Base-by-base conservation (phyloP, 2,329 filamentous ascomycete species). In the Penicillium sp. region DNA sequence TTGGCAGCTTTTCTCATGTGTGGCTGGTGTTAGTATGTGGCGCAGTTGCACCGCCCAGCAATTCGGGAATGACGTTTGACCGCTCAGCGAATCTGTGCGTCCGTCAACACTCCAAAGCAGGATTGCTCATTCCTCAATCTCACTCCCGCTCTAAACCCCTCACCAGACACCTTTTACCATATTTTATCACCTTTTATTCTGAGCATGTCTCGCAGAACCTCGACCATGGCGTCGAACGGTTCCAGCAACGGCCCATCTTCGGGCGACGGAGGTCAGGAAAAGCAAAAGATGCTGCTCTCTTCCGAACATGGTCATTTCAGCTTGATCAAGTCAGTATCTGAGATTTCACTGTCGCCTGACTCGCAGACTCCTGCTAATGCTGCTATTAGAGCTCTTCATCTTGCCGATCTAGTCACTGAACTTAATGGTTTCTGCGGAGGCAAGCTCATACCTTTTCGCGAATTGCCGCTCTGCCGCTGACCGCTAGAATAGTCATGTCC, bases 401-500 rank as follows among this genome's bases (percentile, higher is more conserved):
- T 77, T 46, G 75, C 75, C n/a, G 75, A 77, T 65, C 61, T 76
- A 42, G 74, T 77, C 42, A 77, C 75, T 48, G 74, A 76, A 54
- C 62, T 77, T 50, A 77, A 77, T 66, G 74, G 74, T 44, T 75
- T 77, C 53, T 77, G 74, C 50, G 75, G 75, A 68, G 73, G 73
- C 69, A 73, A 65, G 71, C 61, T 46, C 27, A 42, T 32, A 37
- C 44, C 39, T 28, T 39, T 33, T 42, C 31, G 42, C 41, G 25
- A 31, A 45, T 47, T 47, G 24, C 33, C 37, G 43, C 48, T 39
- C 32, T 25, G 27, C 39, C 15, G 46, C 59, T 66, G 56, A 64
- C 50, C 20, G 20, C 35, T 37, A 37, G 41, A 57, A 57, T 53
- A 76, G 83, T 95, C 70, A 92, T 96, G 86, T 96, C 92, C 67